Percentiles rank a stretch among this genome's conserved stretches.
Evolutionary conservation across 2,329 filamentous ascomycete genomes (phyloP).

Genomic region (Aspergillus luchuensis): DNA sequence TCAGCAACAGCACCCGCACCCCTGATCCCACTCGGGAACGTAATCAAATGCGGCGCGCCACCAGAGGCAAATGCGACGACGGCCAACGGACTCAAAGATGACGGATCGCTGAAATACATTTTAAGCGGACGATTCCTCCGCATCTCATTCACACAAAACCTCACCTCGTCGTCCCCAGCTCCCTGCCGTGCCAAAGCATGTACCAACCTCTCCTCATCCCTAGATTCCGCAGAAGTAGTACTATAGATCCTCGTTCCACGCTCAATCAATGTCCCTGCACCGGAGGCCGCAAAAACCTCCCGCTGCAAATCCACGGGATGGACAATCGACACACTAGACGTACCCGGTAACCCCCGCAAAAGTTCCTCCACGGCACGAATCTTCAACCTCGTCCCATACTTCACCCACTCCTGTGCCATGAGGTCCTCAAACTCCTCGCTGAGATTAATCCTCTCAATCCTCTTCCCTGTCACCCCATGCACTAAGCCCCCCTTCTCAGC

Average conservation of each 20-base stretch:
- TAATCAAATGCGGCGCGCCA: slow-evolving; percentile 77
- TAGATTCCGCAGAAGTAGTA: slow-evolving; percentile 70
- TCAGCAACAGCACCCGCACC: slow-evolving; percentile 79
- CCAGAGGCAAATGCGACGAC: slow-evolving; percentile 71
- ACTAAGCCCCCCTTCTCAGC: slow-evolving; percentile 96
- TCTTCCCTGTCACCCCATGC: slow-evolving; percentile 85
- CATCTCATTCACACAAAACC: slow-evolving; percentile 81
- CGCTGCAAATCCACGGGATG: slow-evolving; percentile 94
- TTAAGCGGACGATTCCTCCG: slow-evolving; percentile 76
- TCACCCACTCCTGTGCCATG: slow-evolving; percentile 92
- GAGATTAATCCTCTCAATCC: slow-evolving; percentile 95
- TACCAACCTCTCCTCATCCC: slow-evolving; percentile 75
- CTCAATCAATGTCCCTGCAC: slow-evolving; percentile 88
- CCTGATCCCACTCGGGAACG: slow-evolving; percentile 88
- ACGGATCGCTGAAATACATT: slow-evolving; percentile 83
- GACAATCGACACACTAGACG: slow-evolving; percentile 94
- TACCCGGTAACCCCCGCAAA: slow-evolving; percentile 83
- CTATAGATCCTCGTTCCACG: slow-evolving; percentile 85
- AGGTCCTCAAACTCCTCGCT: slow-evolving; percentile 93
- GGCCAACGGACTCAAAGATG: slow-evolving; percentile 80
- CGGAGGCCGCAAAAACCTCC: slow-evolving; percentile 93
- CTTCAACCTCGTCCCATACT: slow-evolving; percentile 91
- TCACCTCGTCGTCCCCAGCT: slow-evolving; percentile 78
- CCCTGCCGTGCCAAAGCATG: slow-evolving; percentile 78
- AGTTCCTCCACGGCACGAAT: slow-evolving; percentile 97